Percentiles rank a stretch among this genome's conserved stretches.
phyloP scores from a whole-genome alignment of 805 yeast genomes.

The Metschnikowia anglica region DNA sequence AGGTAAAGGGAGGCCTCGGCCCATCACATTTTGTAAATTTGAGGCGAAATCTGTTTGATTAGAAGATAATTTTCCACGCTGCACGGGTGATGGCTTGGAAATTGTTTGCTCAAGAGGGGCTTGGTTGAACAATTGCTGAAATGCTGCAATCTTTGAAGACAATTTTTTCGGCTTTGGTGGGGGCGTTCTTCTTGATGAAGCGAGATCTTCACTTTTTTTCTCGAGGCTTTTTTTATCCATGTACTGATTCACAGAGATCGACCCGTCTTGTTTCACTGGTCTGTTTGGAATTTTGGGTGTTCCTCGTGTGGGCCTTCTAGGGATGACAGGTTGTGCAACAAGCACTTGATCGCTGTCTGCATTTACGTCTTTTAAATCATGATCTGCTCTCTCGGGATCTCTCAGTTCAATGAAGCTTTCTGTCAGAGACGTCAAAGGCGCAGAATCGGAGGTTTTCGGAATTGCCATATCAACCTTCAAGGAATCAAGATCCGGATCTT shows the following conservation, averaged over 20 bases:
- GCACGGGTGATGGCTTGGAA: conserved; percentile 14
- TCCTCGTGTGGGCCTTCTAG: conserved; percentile 9
- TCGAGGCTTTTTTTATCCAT: too few species aligned
- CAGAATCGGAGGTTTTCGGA: too few species aligned
- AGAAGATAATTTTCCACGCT: conserved; percentile 28
- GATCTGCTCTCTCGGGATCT: too few species aligned
- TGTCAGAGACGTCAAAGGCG: too few species aligned
- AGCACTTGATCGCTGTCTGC: not conserved
- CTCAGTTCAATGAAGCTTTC: too few species aligned
- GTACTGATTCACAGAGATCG: not conserved
- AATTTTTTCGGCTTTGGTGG: conserved; percentile 78
- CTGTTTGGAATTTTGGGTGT: conserved; percentile 9
- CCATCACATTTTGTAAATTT: conserved; percentile 59
- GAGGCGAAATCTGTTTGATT: conserved; percentile 52
- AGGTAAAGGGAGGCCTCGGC: conserved; percentile 49
- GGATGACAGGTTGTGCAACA: conserved; percentile 8
- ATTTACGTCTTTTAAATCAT: not conserved
- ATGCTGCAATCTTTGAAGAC: conserved; percentile 76
- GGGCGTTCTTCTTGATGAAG: conserved; percentile 30
- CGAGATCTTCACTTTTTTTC: not conserved
- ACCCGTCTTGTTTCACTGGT: not conserved
- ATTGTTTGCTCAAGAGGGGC: conserved; percentile 11
- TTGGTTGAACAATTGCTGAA: conserved; percentile 67
- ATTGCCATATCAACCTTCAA: too few species aligned
- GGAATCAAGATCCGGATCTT: too few species aligned